Conservation (phyloP, 331 rosid species). For the Rosa hybrid region DNA sequence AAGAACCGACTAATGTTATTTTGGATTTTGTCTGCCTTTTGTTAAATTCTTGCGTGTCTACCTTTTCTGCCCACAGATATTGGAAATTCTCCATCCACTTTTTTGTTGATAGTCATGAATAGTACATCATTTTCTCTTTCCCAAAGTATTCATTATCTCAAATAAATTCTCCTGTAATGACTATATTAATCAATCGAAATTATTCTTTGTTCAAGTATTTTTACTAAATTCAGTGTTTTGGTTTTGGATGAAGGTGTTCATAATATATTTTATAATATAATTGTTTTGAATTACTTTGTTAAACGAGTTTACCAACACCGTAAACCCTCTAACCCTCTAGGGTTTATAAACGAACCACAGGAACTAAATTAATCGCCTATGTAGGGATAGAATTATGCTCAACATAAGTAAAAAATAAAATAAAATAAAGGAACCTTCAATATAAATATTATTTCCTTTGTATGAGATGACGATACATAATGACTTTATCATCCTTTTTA, state of each 20-base stretch:
- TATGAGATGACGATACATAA: too few species aligned
- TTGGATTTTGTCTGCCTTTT: constrained; percentile 10
- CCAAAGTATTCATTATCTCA: background rate
- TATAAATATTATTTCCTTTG: background rate
- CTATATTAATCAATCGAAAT: background rate
- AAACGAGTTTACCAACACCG: too few species aligned
- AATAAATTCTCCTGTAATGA: background rate
- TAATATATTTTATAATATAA: too few species aligned
- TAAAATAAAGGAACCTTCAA: too few species aligned
- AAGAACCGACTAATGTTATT: constrained; percentile 12
- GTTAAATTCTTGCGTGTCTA: constrained; percentile 26
- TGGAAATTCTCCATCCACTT: constrained; percentile 10
- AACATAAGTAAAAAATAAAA: too few species aligned
- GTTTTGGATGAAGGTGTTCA: background rate
- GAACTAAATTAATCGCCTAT: too few species aligned
- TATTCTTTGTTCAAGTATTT: too few species aligned
- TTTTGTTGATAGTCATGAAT: background rate
- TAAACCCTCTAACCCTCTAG: too few species aligned
- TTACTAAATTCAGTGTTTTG: background rate
- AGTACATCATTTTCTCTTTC: background rate
- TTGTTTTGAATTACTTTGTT: too few species aligned
- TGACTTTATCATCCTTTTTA: too few species aligned
- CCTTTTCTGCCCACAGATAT: background rate
- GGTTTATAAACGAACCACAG: too few species aligned
- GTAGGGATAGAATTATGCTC: too few species aligned